Evolutionary conservation across 768 basidiomycete genomes (phyloP).

Genomic region (Panaeolus cyanescens): DNA sequence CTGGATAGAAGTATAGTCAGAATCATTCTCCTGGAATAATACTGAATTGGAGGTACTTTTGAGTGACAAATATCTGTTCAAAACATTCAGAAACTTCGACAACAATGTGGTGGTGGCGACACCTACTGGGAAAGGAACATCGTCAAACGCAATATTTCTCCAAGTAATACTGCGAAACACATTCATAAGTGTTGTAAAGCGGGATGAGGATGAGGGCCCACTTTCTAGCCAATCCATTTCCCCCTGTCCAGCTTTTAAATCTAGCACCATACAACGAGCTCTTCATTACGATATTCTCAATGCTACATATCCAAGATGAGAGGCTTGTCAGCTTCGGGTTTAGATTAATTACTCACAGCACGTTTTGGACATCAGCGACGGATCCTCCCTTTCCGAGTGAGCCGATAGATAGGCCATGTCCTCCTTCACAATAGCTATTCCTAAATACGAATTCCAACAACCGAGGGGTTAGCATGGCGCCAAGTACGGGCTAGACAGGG

Average conservation of each 20-base stretch:
- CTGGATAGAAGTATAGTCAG: conserved; percentile 26
- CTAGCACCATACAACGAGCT: conserved; percentile 58
- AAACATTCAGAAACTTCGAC: not conserved
- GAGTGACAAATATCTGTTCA: conserved; percentile 59
- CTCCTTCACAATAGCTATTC: conserved; percentile 55
- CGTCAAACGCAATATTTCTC: conserved; percentile 53
- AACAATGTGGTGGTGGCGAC: no score
- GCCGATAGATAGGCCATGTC: conserved; percentile 62
- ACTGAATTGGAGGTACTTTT: conserved; percentile 44
- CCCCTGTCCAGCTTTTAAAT: conserved; percentile 70
- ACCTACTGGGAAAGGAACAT: conserved; percentile 58
- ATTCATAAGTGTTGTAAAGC: not conserved
- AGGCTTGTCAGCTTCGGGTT: not conserved
- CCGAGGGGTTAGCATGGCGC: not conserved
- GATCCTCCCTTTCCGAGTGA: conserved; percentile 47
- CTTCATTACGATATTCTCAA: conserved; percentile 49
- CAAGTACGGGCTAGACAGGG: not conserved
- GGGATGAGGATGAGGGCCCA: conserved; percentile 22
- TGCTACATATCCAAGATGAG: conserved; percentile 21
- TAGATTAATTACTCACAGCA: conserved; percentile 42
- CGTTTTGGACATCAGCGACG: conserved; percentile 57
- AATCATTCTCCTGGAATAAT: not conserved
- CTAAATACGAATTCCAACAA: conserved; percentile 26
- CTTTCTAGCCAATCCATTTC: conserved; percentile 60
- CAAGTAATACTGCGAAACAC: conserved; percentile 48